These are phyloP conservation scores for Asterella californica DNA, from an alignment of 225 moss, liverwort and hornwort genomes.

Conservation along the genomic window DNA sequence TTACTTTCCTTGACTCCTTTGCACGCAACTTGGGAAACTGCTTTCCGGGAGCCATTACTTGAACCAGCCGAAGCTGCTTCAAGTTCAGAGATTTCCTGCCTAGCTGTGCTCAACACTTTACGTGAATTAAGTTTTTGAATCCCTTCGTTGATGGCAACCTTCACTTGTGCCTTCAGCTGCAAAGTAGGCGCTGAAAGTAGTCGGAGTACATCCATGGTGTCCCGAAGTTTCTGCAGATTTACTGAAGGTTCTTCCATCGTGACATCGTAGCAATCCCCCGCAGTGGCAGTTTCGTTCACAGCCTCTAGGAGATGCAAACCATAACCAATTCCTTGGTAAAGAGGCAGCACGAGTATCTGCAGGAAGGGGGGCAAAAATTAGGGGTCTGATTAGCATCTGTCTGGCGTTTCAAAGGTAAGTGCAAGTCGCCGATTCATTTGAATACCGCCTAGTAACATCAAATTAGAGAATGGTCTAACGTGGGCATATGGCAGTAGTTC, in stretches of 20 bases:
- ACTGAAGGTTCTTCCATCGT: constrained; percentile 96
- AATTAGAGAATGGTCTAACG: neutral
- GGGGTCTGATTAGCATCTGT: neutral
- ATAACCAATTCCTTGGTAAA: constrained; percentile 81
- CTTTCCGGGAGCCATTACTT: constrained; percentile 18
- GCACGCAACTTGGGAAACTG: constrained; percentile 9
- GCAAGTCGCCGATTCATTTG: neutral
- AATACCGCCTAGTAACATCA: neutral
- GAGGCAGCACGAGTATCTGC: constrained; percentile 89
- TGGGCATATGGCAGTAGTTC: neutral
- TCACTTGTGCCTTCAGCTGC: constrained; percentile 7
- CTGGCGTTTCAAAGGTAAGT: neutral
- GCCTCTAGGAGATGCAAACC: constrained; percentile 69
- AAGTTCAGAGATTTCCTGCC: constrained; percentile 25
- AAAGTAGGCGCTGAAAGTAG: constrained; percentile 52
- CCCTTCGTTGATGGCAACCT: constrained; percentile 44
- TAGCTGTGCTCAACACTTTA: constrained; percentile 18
- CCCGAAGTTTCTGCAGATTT: constrained; percentile 76
- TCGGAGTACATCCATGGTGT: constrained; percentile 83
- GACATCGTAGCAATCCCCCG: constrained; percentile 69
- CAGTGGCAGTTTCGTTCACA: constrained; percentile 57
- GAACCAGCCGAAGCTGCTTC: constrained; percentile 37
- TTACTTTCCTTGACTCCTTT: constrained; percentile 43
- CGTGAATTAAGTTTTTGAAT: constrained; percentile 35
- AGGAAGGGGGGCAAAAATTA: neutral